A percentile compares a stretch with the other conserved stretches of the same genome.
These are phyloP conservation scores for Planoprotostelium fungivorum DNA, from an alignment of 78 protist species.

Conservation along the genomic window DNA sequence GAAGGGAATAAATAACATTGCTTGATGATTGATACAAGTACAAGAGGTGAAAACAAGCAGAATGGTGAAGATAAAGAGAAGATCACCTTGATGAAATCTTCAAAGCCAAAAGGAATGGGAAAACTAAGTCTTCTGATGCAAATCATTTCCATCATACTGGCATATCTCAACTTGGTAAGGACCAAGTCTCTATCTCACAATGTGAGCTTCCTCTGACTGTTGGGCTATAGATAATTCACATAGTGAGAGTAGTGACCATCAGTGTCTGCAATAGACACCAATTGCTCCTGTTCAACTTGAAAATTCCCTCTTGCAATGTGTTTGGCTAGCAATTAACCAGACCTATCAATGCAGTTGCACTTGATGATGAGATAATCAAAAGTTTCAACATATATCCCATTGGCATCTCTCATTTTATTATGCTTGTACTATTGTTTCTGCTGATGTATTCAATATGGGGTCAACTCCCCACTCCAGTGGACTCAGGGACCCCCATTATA, in stretches of 20 bases:
- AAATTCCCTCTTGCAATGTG: background rate
- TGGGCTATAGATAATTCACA: conserved; percentile 90
- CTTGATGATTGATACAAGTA: background rate
- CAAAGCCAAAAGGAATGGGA: conserved; percentile 68
- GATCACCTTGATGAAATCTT: conserved; percentile 62
- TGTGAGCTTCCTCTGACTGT: conserved; percentile 34
- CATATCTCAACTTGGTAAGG: conserved; percentile 76
- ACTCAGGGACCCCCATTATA: too few relatives aligned
- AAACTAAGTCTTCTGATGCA: conserved; percentile 80
- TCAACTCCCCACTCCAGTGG: too few relatives aligned
- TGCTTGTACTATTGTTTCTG: too few relatives aligned
- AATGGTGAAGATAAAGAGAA: conserved; percentile 19
- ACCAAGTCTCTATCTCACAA: conserved; percentile 28
- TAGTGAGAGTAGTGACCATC: conserved; percentile 79
- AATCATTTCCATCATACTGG: conserved; percentile 78
- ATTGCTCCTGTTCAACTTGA: conserved; percentile 12
- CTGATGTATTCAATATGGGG: too few relatives aligned
- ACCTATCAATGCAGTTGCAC: too few relatives aligned
- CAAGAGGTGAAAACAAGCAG: conserved; percentile 20
- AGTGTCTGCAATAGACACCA: conserved; percentile 59
- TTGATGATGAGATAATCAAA: too few relatives aligned
- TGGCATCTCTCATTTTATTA: too few relatives aligned
- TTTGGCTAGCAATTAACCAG: too few relatives aligned
- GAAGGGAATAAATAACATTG: too few relatives aligned
- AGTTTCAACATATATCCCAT: too few relatives aligned